Evolutionary conservation across 176 grass and related monocot species (phyloP).

Genomic region (Rhynchospora pubera): DNA sequence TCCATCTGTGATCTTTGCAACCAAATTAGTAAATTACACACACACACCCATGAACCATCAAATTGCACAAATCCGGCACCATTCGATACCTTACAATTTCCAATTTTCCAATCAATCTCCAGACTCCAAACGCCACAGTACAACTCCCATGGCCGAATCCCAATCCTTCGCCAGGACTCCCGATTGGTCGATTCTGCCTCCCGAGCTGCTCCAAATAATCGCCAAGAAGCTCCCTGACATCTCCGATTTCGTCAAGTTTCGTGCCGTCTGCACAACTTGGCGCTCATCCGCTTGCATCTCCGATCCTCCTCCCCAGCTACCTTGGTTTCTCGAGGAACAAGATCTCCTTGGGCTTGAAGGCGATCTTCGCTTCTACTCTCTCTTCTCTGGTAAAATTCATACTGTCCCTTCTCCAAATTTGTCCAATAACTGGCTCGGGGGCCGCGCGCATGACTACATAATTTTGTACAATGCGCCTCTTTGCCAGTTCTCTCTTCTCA

Average conservation of each 20-base stretch:
- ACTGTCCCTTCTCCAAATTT: not conserved
- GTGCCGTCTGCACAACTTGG: not conserved
- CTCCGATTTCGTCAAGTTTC: not conserved
- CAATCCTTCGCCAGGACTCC: not conserved
- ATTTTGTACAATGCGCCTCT: not conserved
- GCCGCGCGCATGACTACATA: not conserved
- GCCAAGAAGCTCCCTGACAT: slow-evolving; percentile 13
- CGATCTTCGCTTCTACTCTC: slow-evolving; percentile 20
- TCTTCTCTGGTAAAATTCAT: slow-evolving; percentile 6
- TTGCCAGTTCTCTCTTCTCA: slow-evolving; percentile 5
- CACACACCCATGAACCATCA: not conserved
- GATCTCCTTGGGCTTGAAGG: not conserved
- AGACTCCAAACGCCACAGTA: not conserved
- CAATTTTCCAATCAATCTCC: not conserved
- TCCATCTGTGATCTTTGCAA: not conserved
- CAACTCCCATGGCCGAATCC: not conserved
- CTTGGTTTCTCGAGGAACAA: not conserved
- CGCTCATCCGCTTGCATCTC: not conserved
- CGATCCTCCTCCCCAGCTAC: not conserved
- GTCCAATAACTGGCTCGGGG: not conserved
- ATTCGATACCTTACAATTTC: not conserved
- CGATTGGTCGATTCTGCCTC: not conserved
- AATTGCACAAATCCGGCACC: not conserved
- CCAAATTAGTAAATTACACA: not conserved
- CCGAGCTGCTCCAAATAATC: not conserved